Conservation (phyloP, 2,329 filamentous ascomycete genomes). For the Monilinia aucupariae region DNA sequence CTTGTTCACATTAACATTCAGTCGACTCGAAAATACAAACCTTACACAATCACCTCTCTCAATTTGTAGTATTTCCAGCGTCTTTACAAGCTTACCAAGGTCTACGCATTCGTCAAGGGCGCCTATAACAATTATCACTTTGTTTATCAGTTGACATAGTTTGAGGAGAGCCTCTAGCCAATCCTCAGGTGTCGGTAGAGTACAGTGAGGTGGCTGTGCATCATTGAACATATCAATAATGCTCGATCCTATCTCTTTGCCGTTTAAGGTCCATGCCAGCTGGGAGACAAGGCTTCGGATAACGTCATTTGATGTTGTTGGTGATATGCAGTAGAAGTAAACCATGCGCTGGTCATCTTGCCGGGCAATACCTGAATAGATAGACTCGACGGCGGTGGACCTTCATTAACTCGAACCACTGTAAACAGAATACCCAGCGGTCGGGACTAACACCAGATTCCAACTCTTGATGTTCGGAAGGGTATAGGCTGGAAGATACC, state of each 20-base stretch:
- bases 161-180: background rate
- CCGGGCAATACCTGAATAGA: conserved; percentile 1
- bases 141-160: background rate
- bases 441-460: background rate
- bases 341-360: background rate
- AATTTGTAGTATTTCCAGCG: background rate
- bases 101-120: conserved; percentile 3
- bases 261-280: background rate
- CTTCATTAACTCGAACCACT: background rate
- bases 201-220: background rate
- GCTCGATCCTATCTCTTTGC: background rate
- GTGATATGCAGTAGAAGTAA: conserved; percentile 6
- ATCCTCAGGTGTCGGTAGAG: background rate
- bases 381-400: background rate
- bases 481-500: background rate
- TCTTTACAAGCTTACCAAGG: background rate
- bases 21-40: background rate
- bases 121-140: background rate
- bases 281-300: conserved; percentile 4
- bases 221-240: background rate
- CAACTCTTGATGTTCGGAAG: background rate
- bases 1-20: background rate
- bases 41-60: background rate
- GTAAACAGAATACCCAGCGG: too few relatives aligned
- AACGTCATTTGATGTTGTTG: conserved; percentile 2